Conservation (phyloP, 306 rosid species). For the Neltuma alba region DNA sequence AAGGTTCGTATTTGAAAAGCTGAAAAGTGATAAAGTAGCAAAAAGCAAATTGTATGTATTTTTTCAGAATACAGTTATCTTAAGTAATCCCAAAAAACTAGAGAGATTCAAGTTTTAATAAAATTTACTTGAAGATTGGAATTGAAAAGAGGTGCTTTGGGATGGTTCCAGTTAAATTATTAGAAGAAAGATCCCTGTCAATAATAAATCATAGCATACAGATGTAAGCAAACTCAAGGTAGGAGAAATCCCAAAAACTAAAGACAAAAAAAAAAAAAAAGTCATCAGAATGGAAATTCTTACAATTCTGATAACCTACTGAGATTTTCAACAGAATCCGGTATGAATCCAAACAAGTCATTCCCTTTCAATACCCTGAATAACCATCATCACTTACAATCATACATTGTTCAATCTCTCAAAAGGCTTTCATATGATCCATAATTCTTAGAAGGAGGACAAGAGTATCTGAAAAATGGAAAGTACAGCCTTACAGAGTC, state of each 20-base stretch:
- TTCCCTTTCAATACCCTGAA: conserved; percentile 56
- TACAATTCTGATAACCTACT: conserved; percentile 49
- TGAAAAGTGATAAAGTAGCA: conserved; percentile 42
- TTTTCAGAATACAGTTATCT: neutral
- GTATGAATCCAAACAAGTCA: conserved; percentile 51
- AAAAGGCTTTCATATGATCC: conserved; percentile 3
- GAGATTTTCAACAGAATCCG: conserved; percentile 46
- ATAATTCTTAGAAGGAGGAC: conserved; percentile 17
- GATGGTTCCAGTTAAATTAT: conserved; percentile 68
- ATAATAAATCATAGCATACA: neutral
- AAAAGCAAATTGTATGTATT: conserved; percentile 7
- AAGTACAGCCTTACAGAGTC: conserved; percentile 71
- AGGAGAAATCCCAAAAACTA: conserved; percentile 5
- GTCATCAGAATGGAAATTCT: conserved; percentile 16
- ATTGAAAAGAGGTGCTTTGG: conserved; percentile 70
- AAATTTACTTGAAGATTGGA: conserved; percentile 66
- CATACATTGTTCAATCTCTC: neutral
- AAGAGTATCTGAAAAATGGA: conserved; percentile 19
- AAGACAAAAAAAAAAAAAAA: neutral
- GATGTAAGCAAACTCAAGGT: conserved; percentile 22
- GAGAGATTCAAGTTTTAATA: conserved; percentile 12
- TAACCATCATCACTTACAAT: conserved; percentile 21
- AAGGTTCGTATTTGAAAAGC: conserved; percentile 78
- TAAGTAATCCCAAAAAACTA: conserved; percentile 19
- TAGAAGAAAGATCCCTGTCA: conserved; percentile 89